A percentile compares a stretch with the other conserved stretches of the same genome.
Conservation (phyloP, 352 stramenopile species). For the Phytopythium chamaehyphon region DNA sequence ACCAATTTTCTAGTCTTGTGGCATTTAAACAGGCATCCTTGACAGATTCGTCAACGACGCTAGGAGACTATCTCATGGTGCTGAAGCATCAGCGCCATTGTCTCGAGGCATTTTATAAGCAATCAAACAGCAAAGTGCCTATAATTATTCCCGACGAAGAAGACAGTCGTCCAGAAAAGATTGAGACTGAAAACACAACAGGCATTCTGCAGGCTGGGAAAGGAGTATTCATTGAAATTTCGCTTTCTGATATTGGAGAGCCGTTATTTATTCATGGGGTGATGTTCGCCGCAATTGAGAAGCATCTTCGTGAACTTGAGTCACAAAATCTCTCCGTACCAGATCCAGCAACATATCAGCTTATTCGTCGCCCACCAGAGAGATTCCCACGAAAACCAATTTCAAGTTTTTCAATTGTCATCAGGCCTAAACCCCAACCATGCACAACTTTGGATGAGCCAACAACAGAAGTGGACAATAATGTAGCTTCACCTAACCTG, state of each 20-base stretch:
- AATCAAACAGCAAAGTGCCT: too few relatives aligned
- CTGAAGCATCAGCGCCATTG: too few relatives aligned
- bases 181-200: background rate
- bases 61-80: too few relatives aligned
- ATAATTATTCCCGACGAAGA: too few relatives aligned
- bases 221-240: constrained; percentile 39
- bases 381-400: constrained; percentile 59
- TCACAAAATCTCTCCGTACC: constrained; percentile 59
- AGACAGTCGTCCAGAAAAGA: background rate
- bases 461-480: background rate
- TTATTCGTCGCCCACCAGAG: constrained; percentile 66
- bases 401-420: constrained; percentile 37
- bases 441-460: background rate
- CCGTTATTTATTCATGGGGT: constrained; percentile 54
- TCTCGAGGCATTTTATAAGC: too few relatives aligned
- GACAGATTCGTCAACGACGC: too few relatives aligned
- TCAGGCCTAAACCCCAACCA: background rate
- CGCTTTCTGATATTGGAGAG: constrained; percentile 36
- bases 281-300: constrained; percentile 54
- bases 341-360: constrained; percentile 57
- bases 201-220: background rate
- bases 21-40: too few relatives aligned
- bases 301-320: constrained; percentile 60
- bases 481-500: background rate
- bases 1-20: too few relatives aligned